Percentiles rank a stretch among this genome's conserved stretches.
phyloP scores from a whole-genome alignment of 2,329 filamentous ascomycete species.

The Alternaria angustiovoidea region DNA sequence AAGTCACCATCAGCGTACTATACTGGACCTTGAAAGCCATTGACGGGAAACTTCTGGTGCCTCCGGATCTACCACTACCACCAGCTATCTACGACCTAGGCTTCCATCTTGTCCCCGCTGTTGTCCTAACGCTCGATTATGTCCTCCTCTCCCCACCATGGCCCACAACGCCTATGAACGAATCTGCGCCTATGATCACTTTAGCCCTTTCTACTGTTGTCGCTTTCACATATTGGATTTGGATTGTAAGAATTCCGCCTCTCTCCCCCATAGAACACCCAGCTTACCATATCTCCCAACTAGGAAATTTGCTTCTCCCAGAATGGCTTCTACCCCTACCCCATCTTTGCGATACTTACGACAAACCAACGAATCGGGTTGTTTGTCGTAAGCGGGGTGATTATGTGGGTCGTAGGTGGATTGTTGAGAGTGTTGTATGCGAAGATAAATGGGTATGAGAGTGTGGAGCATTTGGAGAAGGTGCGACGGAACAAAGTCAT shows the following conservation, averaged over 20 bases:
- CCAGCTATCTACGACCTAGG: slow-evolving; percentile 60
- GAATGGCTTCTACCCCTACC: slow-evolving; percentile 84
- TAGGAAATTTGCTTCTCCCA: slow-evolving; percentile 70
- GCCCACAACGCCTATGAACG: slow-evolving; percentile 60
- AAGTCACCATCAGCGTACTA: slow-evolving; percentile 73
- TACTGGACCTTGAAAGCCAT: slow-evolving; percentile 74
- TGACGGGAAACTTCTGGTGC: slow-evolving; percentile 64
- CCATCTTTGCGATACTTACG: slow-evolving; percentile 75
- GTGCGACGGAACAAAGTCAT: slow-evolving; percentile 28
- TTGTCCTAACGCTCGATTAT: slow-evolving; percentile 71
- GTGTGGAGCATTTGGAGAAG: slow-evolving; percentile 31
- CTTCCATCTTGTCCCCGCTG: slow-evolving; percentile 64
- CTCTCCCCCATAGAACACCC: not conserved
- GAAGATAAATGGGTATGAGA: slow-evolving; percentile 65
- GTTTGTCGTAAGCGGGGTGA: slow-evolving; percentile 72
- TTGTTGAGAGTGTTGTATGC: slow-evolving; percentile 75
- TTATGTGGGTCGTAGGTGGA: slow-evolving; percentile 76
- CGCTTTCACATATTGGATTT: slow-evolving; percentile 76
- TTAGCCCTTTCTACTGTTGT: slow-evolving; percentile 66
- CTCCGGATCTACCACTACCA: slow-evolving; percentile 43
- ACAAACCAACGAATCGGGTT: slow-evolving; percentile 72
- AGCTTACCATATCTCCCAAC: not conserved
- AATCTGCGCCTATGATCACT: slow-evolving; percentile 61
- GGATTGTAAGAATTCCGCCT: slow-evolving; percentile 58
- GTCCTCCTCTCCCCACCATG: slow-evolving; percentile 76